Percentiles rank a stretch among this genome's conserved stretches.
Conservation (phyloP, 2,329 filamentous ascomycete species). For the Dactylellina haptotyla region DNA sequence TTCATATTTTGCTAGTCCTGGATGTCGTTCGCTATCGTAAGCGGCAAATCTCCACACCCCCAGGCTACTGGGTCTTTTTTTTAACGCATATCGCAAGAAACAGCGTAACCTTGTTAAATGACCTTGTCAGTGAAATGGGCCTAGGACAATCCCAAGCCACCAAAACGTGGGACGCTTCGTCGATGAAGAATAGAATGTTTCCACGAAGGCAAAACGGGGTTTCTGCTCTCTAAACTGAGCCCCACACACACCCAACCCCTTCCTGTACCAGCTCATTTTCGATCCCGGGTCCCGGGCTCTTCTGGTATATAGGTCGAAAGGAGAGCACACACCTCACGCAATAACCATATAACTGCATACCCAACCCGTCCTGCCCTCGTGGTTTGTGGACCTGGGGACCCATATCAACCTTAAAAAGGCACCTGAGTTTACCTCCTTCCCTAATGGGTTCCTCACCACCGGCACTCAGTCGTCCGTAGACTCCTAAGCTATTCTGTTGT, state of each 20-base stretch:
- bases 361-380: constrained; percentile 39
- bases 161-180: constrained; percentile 49
- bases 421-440: constrained; percentile 45
- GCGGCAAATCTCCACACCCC: constrained; percentile 47
- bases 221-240: constrained; percentile 15
- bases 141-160: constrained; percentile 40
- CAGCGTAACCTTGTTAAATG: no score
- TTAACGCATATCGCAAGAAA: constrained; percentile 11
- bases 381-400: constrained; percentile 36
- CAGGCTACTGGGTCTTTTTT: constrained; percentile 12
- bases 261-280: constrained; percentile 18
- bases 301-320: constrained; percentile 36
- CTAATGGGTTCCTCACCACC: constrained; percentile 46
- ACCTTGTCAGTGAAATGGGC: constrained; percentile 36
- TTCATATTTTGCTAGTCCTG: constrained; percentile 1
- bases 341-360: constrained; percentile 27
- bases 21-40: constrained; percentile 22
- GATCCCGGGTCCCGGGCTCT: constrained; percentile 42
- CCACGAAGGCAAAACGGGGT: constrained; percentile 40
- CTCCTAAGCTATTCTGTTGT: constrained; percentile 8
- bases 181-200: constrained; percentile 26
- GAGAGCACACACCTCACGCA: constrained; percentile 21
- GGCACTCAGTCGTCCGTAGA: constrained; percentile 25
- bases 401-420: constrained; percentile 50
- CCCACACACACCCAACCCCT: constrained; percentile 29